Evolutionary conservation across 2,329 filamentous ascomycete genomes (phyloP), one percentile per base, ranked within the genome.

Genomic region (Colletotrichum coccodes): DNA sequence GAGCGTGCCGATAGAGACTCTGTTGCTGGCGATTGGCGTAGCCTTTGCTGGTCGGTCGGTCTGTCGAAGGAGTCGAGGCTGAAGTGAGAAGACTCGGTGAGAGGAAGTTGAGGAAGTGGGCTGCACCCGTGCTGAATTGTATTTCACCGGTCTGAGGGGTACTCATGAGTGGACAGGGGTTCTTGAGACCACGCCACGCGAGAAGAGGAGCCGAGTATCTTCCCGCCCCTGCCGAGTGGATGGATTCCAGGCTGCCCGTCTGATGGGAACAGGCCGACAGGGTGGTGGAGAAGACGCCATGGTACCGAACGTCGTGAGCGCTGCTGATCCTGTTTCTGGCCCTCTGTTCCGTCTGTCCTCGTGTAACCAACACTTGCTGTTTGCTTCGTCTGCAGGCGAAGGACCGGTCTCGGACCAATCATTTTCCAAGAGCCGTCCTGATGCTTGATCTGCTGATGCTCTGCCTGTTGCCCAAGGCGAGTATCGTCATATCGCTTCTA

Each of bases 141-240:
- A 79, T 80, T 76, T 78, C 71, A 77, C 76, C 79, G 78, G 78
- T 80, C 77, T 80, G 79, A 81, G 79, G 79, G 79, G 79, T 80
- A 80, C 76, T 73, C 70, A 74, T 73, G 73, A 72, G 69, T 70
- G 71, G 72, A 74, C 75, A 77, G 74, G 75, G 77, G 72, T 72
- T 65, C 28, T 60, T 62, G 62, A 68, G 63, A 66, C 56, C 68
- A 71, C 68, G 70, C 70, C 70, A 71, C 70, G 70, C 70, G 70
- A 71, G 63, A 68, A 53, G 62, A 71, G 68, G 65, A 67, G 64
- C 64, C 68, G 56, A 64, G 70, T 49, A 69, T 69, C 66, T 66
- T 69, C 66, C 66, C 66, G 66, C 61, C 66, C 66, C 62, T 69
- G 66, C 66, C 66, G 66, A 66, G 54, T 69, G 66, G 66, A 65